Conservation (phyloP, 352 stramenopile genomes). For the Phytopythium chamaehyphon region DNA sequence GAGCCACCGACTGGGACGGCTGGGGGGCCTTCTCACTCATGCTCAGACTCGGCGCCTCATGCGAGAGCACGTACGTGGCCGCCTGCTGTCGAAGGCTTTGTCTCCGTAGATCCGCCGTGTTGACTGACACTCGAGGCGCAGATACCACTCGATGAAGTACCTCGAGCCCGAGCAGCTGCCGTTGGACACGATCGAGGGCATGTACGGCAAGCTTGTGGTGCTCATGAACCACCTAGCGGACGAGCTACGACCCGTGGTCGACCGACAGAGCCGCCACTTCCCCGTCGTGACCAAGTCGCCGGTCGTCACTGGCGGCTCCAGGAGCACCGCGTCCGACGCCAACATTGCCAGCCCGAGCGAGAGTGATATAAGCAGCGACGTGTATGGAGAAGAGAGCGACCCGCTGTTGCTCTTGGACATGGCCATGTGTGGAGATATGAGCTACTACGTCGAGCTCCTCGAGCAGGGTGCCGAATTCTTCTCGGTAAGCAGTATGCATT, state of each 20-base stretch:
- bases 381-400: slow-evolving; percentile 11
- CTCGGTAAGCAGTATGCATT: slow-evolving; percentile 27
- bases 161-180: slow-evolving; percentile 44
- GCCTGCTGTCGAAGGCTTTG: too few relatives aligned
- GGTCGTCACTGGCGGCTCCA: slow-evolving; percentile 9
- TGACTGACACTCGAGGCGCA: too few relatives aligned
- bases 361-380: slow-evolving; percentile 13
- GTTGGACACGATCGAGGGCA: slow-evolving; percentile 51
- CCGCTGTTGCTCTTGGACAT: slow-evolving; percentile 29
- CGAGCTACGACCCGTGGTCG: slow-evolving; percentile 45
- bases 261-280: slow-evolving; percentile 27
- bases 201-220: slow-evolving; percentile 59
- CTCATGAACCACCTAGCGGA: slow-evolving; percentile 55
- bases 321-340: slow-evolving; percentile 2
- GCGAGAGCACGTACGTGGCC: slow-evolving; percentile 52
- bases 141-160: slow-evolving; percentile 73
- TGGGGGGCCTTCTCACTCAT: slow-evolving; percentile 53
- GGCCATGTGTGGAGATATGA: slow-evolving; percentile 50
- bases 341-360: background rate
- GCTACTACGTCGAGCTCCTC: slow-evolving; percentile 72
- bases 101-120: too few relatives aligned
- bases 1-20: slow-evolving; percentile 34
- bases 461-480: slow-evolving; percentile 77
- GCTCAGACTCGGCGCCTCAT: slow-evolving; percentile 53
- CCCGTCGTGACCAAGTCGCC: slow-evolving; percentile 13